Evolutionary conservation across 140 eudicot genomes (phyloP).

Genomic region (Senecio squalidus): DNA sequence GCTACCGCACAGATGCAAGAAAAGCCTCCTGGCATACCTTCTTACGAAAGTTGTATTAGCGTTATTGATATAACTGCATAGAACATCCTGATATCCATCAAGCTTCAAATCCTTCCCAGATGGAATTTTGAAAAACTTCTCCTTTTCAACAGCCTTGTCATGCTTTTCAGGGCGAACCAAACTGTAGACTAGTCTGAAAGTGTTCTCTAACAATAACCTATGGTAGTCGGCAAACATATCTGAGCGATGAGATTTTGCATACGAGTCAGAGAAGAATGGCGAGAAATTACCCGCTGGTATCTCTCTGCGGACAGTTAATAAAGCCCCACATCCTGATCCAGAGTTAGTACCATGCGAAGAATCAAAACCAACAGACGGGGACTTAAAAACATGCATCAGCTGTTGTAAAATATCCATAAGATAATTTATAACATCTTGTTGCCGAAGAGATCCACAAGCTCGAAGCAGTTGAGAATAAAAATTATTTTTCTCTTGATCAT

Average conservation of each 20-base stretch:
- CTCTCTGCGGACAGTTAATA: constrained; percentile 88
- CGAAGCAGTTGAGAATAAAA: constrained; percentile 69
- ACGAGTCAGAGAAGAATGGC: constrained; percentile 95
- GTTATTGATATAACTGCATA: constrained; percentile 93
- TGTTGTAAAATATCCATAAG: constrained; percentile 96
- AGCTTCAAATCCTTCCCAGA: constrained; percentile 87
- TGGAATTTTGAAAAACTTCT: constrained; percentile 59
- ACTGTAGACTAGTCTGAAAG: constrained; percentile 87
- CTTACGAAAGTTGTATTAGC: constrained; percentile 75
- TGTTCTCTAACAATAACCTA: constrained; percentile 80
- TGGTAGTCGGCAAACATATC: constrained; percentile 96
- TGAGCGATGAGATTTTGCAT: constrained; percentile 88
- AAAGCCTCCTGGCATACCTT: constrained; percentile 94
- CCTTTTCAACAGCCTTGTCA: constrained; percentile 86
- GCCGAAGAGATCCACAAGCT: constrained; percentile 89
- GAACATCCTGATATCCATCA: constrained; percentile 97
- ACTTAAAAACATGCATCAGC: constrained; percentile 77
- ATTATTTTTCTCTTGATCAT: constrained; percentile 76
- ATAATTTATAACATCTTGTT: constrained; percentile 78
- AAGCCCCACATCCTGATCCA: constrained; percentile 96
- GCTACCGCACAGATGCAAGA: constrained; percentile 96
- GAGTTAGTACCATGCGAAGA: constrained; percentile 53
- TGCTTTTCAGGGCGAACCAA: constrained; percentile 96
- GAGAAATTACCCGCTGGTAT: constrained; percentile 96
- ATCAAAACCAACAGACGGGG: constrained; percentile 63